These are phyloP conservation scores for Tubosaeta sp. DNA, from an alignment of 768 basidiomycete genomes.

Conservation along the genomic window DNA sequence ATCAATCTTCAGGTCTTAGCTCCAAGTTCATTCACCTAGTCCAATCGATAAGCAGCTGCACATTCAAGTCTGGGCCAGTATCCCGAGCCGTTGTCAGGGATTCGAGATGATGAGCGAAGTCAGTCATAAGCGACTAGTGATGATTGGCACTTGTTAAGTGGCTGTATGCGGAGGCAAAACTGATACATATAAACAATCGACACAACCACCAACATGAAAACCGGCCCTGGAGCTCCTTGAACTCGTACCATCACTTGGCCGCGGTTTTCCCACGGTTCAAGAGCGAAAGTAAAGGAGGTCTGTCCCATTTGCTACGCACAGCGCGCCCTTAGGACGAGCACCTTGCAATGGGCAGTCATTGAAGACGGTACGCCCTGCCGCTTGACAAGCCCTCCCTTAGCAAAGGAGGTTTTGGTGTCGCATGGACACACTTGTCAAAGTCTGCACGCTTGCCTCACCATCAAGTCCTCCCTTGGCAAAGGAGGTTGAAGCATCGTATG, in stretches of 20 bases:
- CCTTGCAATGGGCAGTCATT: not conserved
- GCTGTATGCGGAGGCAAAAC: not conserved
- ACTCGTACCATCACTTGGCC: not conserved
- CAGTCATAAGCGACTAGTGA: slow-evolving; percentile 11
- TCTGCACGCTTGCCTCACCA: not conserved
- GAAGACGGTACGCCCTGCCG: slow-evolving; percentile 2
- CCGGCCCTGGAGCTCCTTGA: not conserved
- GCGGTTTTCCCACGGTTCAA: not conserved
- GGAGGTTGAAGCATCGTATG: not conserved
- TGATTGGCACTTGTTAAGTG: not conserved
- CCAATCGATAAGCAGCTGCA: slow-evolving; percentile 19
- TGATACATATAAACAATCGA: too few relatives aligned
- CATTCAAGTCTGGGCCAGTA: slow-evolving; percentile 9
- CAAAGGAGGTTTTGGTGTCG: slow-evolving; percentile 5
- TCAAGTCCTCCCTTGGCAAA: slow-evolving; percentile 3
- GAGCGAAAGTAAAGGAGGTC: not conserved
- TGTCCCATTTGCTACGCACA: not conserved
- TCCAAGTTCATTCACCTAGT: slow-evolving; percentile 15
- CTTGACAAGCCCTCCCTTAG: slow-evolving; percentile 2
- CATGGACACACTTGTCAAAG: not conserved
- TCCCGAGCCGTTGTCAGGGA: slow-evolving; percentile 15
- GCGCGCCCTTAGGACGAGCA: not conserved
- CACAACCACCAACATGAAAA: too few relatives aligned
- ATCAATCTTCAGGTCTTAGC: slow-evolving; percentile 1
- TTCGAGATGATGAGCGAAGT: slow-evolving; percentile 22